Evolutionary conservation across 345 rosid genomes (phyloP).

Genomic region (Citrus trifoliata): DNA sequence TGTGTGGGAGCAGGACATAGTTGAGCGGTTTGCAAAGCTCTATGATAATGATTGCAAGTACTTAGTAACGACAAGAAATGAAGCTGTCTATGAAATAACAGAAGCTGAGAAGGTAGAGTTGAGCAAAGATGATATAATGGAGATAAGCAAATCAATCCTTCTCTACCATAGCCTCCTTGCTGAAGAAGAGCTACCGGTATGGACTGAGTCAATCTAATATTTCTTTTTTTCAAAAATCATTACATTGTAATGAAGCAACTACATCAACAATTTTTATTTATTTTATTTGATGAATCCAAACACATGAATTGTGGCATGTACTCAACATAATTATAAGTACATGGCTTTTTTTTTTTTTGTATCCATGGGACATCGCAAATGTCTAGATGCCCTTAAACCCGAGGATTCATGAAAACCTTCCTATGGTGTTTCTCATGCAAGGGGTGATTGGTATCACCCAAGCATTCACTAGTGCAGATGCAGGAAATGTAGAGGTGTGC

Average conservation of each 20-base stretch:
- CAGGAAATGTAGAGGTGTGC: not conserved
- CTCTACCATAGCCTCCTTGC: conserved; percentile 30
- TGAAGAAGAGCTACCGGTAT: conserved; percentile 30
- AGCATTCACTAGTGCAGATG: not conserved
- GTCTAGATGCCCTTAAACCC: not conserved
- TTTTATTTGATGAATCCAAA: not conserved
- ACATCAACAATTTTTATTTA: not conserved
- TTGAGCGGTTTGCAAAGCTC: conserved; percentile 34
- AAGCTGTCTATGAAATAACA: conserved; percentile 32
- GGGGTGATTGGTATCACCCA: not conserved
- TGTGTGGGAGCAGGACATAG: conserved; percentile 41
- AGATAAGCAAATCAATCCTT: conserved; percentile 34
- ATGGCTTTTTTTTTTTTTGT: not conserved
- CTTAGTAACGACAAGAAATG: conserved; percentile 36
- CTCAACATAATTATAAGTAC: not conserved
- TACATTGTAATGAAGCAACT: not conserved
- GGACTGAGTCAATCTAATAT: conserved; percentile 1
- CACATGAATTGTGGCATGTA: not conserved
- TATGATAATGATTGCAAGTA: conserved; percentile 30
- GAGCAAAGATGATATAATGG: conserved; percentile 24
- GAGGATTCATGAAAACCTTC: not conserved
- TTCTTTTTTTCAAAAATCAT: not conserved
- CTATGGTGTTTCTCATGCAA: not conserved
- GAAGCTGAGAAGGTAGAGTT: conserved; percentile 38
- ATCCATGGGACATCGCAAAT: not conserved